Evolutionary conservation across 2,329 filamentous ascomycete species (phyloP).

Genomic region (Teratosphaeriaceae sp.): DNA sequence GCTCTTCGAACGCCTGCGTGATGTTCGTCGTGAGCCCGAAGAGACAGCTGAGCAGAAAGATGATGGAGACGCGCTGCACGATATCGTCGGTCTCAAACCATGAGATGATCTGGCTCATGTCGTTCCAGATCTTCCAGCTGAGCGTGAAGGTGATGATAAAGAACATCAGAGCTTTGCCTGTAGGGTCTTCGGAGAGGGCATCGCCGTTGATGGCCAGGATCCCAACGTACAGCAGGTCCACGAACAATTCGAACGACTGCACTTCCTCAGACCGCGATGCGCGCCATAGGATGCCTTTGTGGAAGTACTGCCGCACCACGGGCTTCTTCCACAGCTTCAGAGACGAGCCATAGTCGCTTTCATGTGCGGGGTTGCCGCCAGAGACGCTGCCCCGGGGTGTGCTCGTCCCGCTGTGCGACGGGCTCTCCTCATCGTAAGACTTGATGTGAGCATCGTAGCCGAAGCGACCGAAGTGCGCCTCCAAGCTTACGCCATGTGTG

Average conservation of each 20-base stretch:
- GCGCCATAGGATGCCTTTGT: conserved; percentile 58
- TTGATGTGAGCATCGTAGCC: conserved; percentile 54
- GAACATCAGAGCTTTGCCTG: conserved; percentile 49
- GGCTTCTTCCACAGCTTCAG: conserved; percentile 55
- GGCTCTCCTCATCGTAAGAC: conserved; percentile 21
- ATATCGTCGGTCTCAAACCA: conserved; percentile 58
- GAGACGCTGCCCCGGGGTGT: conserved; percentile 13
- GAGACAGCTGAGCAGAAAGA: conserved; percentile 56
- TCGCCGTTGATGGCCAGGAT: conserved; percentile 61
- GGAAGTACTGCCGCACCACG: conserved; percentile 58
- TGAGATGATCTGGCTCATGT: conserved; percentile 50
- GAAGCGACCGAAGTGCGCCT: conserved; percentile 57
- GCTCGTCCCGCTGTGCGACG: conserved; percentile 12
- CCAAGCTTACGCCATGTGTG: conserved; percentile 48
- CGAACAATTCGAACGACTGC: conserved; percentile 58
- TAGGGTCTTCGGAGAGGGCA: conserved; percentile 50
- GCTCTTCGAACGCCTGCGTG: conserved; percentile 43
- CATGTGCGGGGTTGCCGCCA: conserved; percentile 4
- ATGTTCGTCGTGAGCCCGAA: conserved; percentile 60
- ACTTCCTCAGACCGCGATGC: conserved; percentile 54
- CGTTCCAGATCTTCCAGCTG: conserved; percentile 59
- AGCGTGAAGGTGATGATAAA: conserved; percentile 56
- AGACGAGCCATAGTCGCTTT: conserved; percentile 23
- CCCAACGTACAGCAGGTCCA: conserved; percentile 57
- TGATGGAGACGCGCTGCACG: conserved; percentile 49